A percentile compares a stretch with the other conserved stretches of the same genome.
Evolutionary conservation across 176 grass and related monocot genomes (phyloP).

Genomic region (Triticum timopheevii): DNA sequence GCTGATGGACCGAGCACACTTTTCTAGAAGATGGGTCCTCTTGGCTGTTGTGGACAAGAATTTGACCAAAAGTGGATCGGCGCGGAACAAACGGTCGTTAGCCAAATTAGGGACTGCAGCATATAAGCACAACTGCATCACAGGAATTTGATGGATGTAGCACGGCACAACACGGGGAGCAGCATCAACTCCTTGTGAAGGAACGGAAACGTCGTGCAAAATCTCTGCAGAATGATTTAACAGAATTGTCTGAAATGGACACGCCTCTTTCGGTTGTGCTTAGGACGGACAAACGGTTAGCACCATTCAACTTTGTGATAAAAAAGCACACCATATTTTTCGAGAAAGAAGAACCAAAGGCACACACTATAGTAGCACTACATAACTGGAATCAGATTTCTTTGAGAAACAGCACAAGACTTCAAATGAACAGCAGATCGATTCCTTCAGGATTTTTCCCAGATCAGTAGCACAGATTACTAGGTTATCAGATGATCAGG

Average conservation of each 20-base stretch:
- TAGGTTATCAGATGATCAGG: neutral
- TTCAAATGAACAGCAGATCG: neutral
- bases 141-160: too few relatives aligned
- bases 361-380: neutral
- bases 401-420: neutral
- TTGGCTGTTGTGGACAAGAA: neutral
- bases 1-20: neutral
- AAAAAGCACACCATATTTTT: neutral
- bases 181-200: too few relatives aligned
- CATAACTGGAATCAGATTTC: neutral
- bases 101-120: too few relatives aligned
- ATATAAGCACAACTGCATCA: too few relatives aligned
- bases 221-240: too few relatives aligned
- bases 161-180: too few relatives aligned
- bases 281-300: too few relatives aligned
- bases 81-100: neutral
- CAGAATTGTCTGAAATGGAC: too few relatives aligned
- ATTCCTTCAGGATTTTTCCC: neutral
- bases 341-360: neutral
- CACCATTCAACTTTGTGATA: too few relatives aligned
- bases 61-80: neutral
- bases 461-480: neutral
- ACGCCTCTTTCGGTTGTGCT: too few relatives aligned
- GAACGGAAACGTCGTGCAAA: too few relatives aligned
- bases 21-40: neutral